Conservation (phyloP, 1,139 yeast genomes). For the Candida albicans region DNA sequence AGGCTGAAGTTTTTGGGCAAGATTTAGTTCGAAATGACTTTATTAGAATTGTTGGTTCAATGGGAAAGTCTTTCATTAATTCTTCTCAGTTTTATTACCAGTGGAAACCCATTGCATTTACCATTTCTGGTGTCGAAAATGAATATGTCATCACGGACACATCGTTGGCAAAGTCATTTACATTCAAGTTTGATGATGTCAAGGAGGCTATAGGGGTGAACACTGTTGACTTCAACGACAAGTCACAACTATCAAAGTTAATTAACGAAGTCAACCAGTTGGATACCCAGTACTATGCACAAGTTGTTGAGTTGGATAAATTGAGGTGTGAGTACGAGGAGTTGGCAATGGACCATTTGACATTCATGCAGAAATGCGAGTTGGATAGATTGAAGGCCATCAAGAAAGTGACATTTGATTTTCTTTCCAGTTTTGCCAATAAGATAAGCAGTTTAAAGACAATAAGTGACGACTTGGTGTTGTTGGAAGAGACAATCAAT, state of each 20-base stretch:
- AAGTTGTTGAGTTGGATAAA: slow-evolving; percentile 61
- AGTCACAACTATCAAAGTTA: slow-evolving; percentile 53
- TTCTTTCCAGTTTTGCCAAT: slow-evolving; percentile 64
- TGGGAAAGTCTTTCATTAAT: slow-evolving; percentile 68
- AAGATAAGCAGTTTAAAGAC: slow-evolving; percentile 59
- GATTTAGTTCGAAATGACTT: slow-evolving; percentile 66
- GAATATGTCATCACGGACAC: background rate
- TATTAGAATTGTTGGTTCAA: slow-evolving; percentile 63
- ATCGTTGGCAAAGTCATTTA: slow-evolving; percentile 29
- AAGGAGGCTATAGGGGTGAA: slow-evolving; percentile 58
- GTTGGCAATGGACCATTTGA: slow-evolving; percentile 66
- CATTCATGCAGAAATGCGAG: slow-evolving; percentile 84
- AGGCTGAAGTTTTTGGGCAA: slow-evolving; percentile 78
- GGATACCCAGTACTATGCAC: slow-evolving; percentile 61
- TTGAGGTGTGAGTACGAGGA: slow-evolving; percentile 77
- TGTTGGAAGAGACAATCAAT: slow-evolving; percentile 68
- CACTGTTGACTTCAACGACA: slow-evolving; percentile 52
- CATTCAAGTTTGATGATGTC: slow-evolving; percentile 47
- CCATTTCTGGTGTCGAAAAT: slow-evolving; percentile 44
- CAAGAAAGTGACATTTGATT: slow-evolving; percentile 75
- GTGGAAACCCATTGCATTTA: slow-evolving; percentile 75
- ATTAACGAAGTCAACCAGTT: slow-evolving; percentile 59
- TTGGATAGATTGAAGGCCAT: slow-evolving; percentile 73
- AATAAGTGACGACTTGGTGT: slow-evolving; percentile 58
- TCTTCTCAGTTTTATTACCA: slow-evolving; percentile 78